Conservation (phyloP, 2,329 filamentous ascomycete genomes). For the Hymenoscyphus repandus region DNA sequence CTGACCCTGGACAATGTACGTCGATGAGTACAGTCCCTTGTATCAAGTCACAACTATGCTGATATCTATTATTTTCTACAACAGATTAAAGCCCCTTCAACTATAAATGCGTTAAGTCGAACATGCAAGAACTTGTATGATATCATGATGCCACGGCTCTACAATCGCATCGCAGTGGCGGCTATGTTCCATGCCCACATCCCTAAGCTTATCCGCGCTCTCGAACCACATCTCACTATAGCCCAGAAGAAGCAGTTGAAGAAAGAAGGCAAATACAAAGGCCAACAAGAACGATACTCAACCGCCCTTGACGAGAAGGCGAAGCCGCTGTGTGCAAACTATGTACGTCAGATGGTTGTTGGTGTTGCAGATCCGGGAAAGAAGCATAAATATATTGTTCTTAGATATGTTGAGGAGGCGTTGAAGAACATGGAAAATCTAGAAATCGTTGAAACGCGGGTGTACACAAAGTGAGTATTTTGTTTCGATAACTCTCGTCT, state of each 20-base stretch:
- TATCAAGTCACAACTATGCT: background rate
- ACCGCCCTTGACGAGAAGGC: constrained; percentile 1
- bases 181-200: constrained; percentile 5
- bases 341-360: constrained; percentile 3
- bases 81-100: constrained; percentile 3
- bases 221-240: constrained; percentile 4
- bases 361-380: constrained; percentile 1
- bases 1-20: constrained; percentile 6
- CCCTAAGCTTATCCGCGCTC: constrained; percentile 3
- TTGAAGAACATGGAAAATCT: constrained; percentile 8
- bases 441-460: constrained; percentile 4
- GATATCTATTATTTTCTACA: background rate
- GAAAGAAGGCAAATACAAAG: constrained; percentile 7
- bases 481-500: too few species aligned
- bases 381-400: constrained; percentile 5
- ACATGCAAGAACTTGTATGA: background rate
- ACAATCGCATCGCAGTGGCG: background rate
- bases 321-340: constrained; percentile 3
- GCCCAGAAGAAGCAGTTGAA: constrained; percentile 7
- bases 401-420: constrained; percentile 7
- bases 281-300: constrained; percentile 2
- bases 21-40: background rate
- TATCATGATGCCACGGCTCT: constrained; percentile 4
- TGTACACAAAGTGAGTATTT: constrained; percentile 1
- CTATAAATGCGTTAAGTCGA: constrained; percentile 1